Evolutionary conservation across 116 monocot species (phyloP).

Genomic region (Phalaenopsis hybrid): DNA sequence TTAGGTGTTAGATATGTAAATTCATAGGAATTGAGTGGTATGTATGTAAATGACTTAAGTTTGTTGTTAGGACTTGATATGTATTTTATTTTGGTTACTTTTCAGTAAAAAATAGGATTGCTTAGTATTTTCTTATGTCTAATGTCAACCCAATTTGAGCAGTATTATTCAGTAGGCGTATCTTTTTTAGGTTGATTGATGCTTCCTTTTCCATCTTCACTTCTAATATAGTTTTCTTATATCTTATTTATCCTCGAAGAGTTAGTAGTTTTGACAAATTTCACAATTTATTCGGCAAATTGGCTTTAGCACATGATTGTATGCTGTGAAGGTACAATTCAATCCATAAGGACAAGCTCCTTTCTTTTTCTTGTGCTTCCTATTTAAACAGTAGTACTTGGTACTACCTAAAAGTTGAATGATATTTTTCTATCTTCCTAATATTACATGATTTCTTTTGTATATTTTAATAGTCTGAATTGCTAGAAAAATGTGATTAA

Average conservation of each 20-base stretch:
- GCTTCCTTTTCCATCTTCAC: background rate
- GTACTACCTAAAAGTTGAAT: background rate
- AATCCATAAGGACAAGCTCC: background rate
- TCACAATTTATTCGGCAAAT: background rate
- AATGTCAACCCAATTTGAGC: background rate
- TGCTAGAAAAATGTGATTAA: no score
- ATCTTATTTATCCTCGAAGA: background rate
- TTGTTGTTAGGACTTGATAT: background rate
- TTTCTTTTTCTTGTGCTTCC: background rate
- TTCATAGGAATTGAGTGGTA: no score
- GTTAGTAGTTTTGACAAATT: background rate
- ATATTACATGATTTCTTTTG: no score
- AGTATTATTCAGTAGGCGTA: background rate
- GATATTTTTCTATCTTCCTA: no score
- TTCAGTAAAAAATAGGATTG: background rate
- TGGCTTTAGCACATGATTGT: background rate
- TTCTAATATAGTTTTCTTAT: background rate
- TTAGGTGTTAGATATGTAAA: no score
- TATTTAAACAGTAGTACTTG: background rate
- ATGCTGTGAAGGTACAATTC: background rate
- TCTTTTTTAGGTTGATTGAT: background rate
- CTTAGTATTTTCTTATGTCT: background rate
- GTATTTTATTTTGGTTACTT: background rate
- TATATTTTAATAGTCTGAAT: no score
- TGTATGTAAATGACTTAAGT: background rate